Evolutionary conservation across 495 filamentous ascomycete species (phyloP).

Genomic region (Aspergillus sclerotiicarbonarius): DNA sequence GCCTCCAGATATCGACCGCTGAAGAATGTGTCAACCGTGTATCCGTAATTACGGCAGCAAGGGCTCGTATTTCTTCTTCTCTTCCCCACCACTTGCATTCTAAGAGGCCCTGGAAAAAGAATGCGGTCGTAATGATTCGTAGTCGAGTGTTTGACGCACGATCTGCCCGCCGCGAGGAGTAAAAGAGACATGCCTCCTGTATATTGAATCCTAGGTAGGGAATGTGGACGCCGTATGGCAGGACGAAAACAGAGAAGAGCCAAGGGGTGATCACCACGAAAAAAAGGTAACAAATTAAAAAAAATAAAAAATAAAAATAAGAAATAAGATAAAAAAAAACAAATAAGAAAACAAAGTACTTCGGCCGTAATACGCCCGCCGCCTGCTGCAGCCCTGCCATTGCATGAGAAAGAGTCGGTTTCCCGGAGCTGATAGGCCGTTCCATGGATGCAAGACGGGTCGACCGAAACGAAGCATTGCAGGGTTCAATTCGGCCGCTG

Average conservation of each 20-base stretch:
- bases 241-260: not conserved
- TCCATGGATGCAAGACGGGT: constrained; percentile 13
- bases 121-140: not conserved
- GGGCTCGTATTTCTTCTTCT: constrained; percentile 5
- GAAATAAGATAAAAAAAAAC: constrained; percentile 1
- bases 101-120: not conserved
- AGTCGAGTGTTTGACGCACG: not conserved
- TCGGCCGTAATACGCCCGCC: constrained; percentile 10
- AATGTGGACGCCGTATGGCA: not conserved
- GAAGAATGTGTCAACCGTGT: constrained; percentile 7
- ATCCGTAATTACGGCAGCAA: constrained; percentile 3
- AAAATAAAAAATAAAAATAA: not conserved
- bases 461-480: constrained; percentile 23
- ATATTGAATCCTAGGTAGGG: not conserved
- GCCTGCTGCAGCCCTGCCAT: constrained; percentile 22
- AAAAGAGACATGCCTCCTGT: not conserved
- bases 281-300: not conserved
- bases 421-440: constrained; percentile 16
- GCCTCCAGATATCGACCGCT: not conserved
- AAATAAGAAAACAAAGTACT: not conserved
- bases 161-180: not conserved
- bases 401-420: constrained; percentile 16
- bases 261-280: not conserved
- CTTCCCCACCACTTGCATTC: not conserved
- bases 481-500: constrained; percentile 14